Evolutionary conservation across 768 basidiomycete species (phyloP).

Genomic region (Phanerochaete sordida): DNA sequence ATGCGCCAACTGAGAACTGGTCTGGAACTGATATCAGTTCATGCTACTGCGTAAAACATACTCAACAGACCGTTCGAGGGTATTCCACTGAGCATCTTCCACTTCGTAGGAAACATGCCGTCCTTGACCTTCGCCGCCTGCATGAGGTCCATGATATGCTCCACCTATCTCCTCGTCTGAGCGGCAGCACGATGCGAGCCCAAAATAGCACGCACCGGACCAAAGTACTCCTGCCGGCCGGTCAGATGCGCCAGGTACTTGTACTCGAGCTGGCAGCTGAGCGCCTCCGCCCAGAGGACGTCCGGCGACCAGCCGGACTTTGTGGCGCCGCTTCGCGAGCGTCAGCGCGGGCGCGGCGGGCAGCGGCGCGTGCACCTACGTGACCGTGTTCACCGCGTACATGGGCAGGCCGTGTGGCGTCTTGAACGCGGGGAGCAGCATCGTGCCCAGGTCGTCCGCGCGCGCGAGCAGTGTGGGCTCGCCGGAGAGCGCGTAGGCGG

Average conservation of each 20-base stretch:
- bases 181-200: not conserved
- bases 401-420: slow-evolving; percentile 68
- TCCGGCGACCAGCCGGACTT: slow-evolving; percentile 34
- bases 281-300: slow-evolving; percentile 66
- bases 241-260: slow-evolving; percentile 82
- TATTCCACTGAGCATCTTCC: slow-evolving; percentile 12
- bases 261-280: slow-evolving; percentile 83
- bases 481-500: slow-evolving; percentile 73
- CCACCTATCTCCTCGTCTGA: slow-evolving; percentile 33
- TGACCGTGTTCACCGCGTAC: slow-evolving; percentile 64
- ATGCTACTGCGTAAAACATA: not conserved
- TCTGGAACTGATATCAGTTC: not conserved
- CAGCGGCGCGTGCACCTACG: slow-evolving; percentile 32
- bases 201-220: slow-evolving; percentile 38
- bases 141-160: slow-evolving; percentile 48
- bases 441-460: slow-evolving; percentile 76
- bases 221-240: slow-evolving; percentile 59
- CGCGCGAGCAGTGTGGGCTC: slow-evolving; percentile 59
- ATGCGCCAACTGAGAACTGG: slow-evolving; percentile 18
- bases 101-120: slow-evolving; percentile 20
- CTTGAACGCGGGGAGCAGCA: slow-evolving; percentile 69
- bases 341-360: not conserved
- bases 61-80: slow-evolving; percentile 15
- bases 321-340: slow-evolving; percentile 34
- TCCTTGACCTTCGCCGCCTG: slow-evolving; percentile 16